These are phyloP conservation scores for Trichoderma semiorbis DNA, from an alignment of 2,329 filamentous ascomycete species.

Conservation along the genomic window DNA sequence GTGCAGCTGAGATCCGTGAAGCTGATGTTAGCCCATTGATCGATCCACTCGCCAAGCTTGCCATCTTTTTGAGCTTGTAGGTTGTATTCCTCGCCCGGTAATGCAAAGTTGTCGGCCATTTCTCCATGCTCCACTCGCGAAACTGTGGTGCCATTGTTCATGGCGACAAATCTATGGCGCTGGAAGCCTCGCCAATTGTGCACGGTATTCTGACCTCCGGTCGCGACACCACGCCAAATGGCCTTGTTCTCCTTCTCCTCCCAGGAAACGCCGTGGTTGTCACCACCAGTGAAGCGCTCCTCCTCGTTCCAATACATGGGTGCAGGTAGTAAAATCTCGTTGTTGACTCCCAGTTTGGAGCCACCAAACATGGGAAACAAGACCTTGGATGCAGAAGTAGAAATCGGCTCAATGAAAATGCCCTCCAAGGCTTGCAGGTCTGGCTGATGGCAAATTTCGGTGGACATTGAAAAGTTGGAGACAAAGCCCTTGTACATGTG, in stretches of 20 bases:
- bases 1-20: conserved; percentile 55
- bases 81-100: conserved; percentile 47
- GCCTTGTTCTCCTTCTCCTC: conserved; percentile 50
- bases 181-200: conserved; percentile 71
- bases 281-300: conserved; percentile 57
- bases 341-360: conserved; percentile 66
- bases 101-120: conserved; percentile 49
- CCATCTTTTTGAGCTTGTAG: conserved; percentile 44
- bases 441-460: conserved; percentile 63
- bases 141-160: conserved; percentile 65
- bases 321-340: conserved; percentile 66
- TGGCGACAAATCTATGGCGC: conserved; percentile 69
- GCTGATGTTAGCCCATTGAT: conserved; percentile 46
- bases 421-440: conserved; percentile 61
- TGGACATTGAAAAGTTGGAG: conserved; percentile 57
- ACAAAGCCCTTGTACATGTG: conserved; percentile 58
- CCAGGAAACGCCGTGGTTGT: conserved; percentile 55
- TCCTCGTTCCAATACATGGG: conserved; percentile 67
- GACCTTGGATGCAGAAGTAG: conserved; percentile 52
- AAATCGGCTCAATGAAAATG: conserved; percentile 60
- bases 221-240: conserved; percentile 66
- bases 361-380: conserved; percentile 66
- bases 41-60: conserved; percentile 49
- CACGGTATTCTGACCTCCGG: conserved; percentile 57
- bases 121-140: conserved; percentile 44